Percentiles rank a stretch among this genome's conserved stretches.
These are phyloP conservation scores for Colletotrichum lupini DNA, from an alignment of 2,329 filamentous ascomycete genomes.

Conservation along the genomic window DNA sequence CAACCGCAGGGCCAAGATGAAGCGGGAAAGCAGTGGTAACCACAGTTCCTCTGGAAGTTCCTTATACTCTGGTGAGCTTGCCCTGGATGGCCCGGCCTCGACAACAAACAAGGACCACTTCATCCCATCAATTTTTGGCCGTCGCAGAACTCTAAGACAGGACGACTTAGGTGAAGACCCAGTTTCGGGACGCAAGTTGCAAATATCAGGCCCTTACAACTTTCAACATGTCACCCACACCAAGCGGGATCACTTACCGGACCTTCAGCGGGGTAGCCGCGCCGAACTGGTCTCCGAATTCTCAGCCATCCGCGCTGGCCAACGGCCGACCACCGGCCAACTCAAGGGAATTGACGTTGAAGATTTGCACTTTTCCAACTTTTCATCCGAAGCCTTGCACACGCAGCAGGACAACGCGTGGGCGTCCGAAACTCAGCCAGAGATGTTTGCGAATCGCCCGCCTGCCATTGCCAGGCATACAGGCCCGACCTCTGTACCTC, in stretches of 20 bases:
- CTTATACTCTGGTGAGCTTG: conserved; percentile 57
- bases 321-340: conserved; percentile 47
- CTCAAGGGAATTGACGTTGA: conserved; percentile 51
- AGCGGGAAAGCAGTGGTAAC: conserved; percentile 59
- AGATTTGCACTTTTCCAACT: conserved; percentile 58
- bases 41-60: conserved; percentile 60
- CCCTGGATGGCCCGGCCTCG: conserved; percentile 46
- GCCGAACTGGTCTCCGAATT: conserved; percentile 57
- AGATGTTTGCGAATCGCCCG: conserved; percentile 8
- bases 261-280: conserved; percentile 52
- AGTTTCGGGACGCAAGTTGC: conserved; percentile 51
- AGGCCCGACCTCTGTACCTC: conserved; percentile 38
- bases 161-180: conserved; percentile 30
- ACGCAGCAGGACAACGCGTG: conserved; percentile 25
- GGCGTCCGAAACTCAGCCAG: conserved; percentile 4
- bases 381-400: conserved; percentile 56
- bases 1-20: conserved; percentile 62
- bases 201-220: conserved; percentile 74
- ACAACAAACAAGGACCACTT: conserved; percentile 55
- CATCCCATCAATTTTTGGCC: conserved; percentile 62
- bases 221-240: conserved; percentile 74
- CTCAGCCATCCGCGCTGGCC: conserved; percentile 51
- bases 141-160: conserved; percentile 54
- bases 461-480: conserved; percentile 12
- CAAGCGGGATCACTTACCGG: conserved; percentile 58